Evolutionary conservation across 768 basidiomycete species (phyloP).

Genomic region (Amanita rimosa): DNA sequence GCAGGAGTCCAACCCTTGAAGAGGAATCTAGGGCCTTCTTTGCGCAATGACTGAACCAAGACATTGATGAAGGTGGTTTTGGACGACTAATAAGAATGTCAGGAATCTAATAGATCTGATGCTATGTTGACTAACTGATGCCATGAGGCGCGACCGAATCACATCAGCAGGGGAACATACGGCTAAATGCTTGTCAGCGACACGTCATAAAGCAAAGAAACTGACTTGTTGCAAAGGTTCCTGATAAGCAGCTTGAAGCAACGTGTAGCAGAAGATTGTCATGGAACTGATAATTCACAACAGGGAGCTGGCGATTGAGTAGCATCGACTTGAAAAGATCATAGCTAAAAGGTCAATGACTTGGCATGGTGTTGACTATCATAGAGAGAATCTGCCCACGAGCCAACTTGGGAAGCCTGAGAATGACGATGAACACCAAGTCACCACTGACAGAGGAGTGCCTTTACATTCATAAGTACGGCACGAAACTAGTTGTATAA

Average conservation of each 20-base stretch:
- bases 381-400: slow-evolving; percentile 36
- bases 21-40: slow-evolving; percentile 69
- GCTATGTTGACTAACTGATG: slow-evolving; percentile 34
- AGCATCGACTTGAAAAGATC: slow-evolving; percentile 63
- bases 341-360: slow-evolving; percentile 35
- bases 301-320: slow-evolving; percentile 38
- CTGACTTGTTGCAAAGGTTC: slow-evolving; percentile 67
- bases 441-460: slow-evolving; percentile 7
- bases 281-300: slow-evolving; percentile 47
- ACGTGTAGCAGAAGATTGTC: slow-evolving; percentile 63
- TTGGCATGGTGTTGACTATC: background rate
- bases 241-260: slow-evolving; percentile 55
- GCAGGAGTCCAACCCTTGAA: slow-evolving; percentile 90
- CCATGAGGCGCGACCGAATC: slow-evolving; percentile 67
- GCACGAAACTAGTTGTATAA: slow-evolving; percentile 30
- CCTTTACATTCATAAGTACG: slow-evolving; percentile 63
- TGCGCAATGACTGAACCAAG: slow-evolving; percentile 44
- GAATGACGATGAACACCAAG: slow-evolving; percentile 5
- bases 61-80: slow-evolving; percentile 38
- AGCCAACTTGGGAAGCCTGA: slow-evolving; percentile 74
- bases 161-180: slow-evolving; percentile 76
- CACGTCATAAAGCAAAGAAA: background rate
- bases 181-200: slow-evolving; percentile 28
- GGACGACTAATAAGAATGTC: slow-evolving; percentile 29
- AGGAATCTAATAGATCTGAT: background rate